Base-by-base conservation (phyloP, 2,329 filamentous ascomycete species). In the Passalora sequoiae region DNA sequence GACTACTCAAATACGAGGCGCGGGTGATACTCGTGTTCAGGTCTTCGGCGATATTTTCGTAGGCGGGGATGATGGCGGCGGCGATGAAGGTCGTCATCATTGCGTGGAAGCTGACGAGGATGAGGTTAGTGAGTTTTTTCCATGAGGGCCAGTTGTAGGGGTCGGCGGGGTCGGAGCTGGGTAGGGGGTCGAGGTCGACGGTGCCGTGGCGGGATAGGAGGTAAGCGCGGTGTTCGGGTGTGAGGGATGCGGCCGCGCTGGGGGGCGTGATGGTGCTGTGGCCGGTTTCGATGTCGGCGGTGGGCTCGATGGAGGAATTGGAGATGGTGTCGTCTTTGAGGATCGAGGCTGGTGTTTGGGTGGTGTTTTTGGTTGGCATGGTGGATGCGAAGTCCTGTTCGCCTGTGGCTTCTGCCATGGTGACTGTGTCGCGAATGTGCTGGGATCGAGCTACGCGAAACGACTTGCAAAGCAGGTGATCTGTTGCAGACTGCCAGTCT, bases 21-120 rank as follows among this genome's bases (percentile, higher is more conserved):
- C 61, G 60, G 38, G 75, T 73, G 1, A 80, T 57, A 8, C 64
- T 67, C 28, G 73, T 67, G 13, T 61, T 61, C 2, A 80, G 60
- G 33, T 79, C 75, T 21, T 65, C 60, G 2, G 74, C 67, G 21
- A 81, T 78, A 16, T 68, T 64, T 33, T 70, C 67, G 53, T 74
- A 80, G 3, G 74, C 76, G 2, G 73, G 71, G 46, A 76, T 74
- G 49, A 80, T 77, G 4, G 69, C 62, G 0, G 75, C 68, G 0
- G 76, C 74, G 1, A 68, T 74, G 50, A 80, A 78, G 1, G 74
- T 75, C 32, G 69, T 68, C 72, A 79, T 79, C 60, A 72, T 72
- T 20, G 75, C 47, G 43, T 80, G 74, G 33, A 60, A 60, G 17
- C 75, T 72, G 12, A 81, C 74, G 7, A 79, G 67, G 8, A 69